Base-by-base conservation (phyloP, 768 basidiomycete species). In the Rhodotorula taiwanensis region DNA sequence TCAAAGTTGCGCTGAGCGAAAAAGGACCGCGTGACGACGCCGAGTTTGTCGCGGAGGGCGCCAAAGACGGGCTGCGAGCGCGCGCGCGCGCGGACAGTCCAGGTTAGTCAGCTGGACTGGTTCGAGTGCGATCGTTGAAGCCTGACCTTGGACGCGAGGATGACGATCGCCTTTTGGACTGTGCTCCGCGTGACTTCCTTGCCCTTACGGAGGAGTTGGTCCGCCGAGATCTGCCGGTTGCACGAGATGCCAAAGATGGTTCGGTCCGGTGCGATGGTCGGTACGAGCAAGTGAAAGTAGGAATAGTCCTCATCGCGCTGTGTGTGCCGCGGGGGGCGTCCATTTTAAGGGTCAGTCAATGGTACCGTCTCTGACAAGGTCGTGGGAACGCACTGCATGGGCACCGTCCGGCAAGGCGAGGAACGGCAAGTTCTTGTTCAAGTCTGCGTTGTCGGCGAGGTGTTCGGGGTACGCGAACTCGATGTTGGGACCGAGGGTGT, bases 241-340 rank as follows among this genome's bases (percentile, higher is more conserved):
- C 72, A 94, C 84, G 93, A 97, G 73, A 99, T 98, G 41, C 94
- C 95, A 73, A 98, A 99, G 43, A 98, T 78, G 7, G 95, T 98
- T 27, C 59, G 39, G 23, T 82, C 82, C 1, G 54, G 0, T 82
- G 81, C 15, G 83, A 81, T 18, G 83, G 79, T 28, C 31, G 70
- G 60, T 43, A 67, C 31, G 59, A 64, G 51, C 31, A 94, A 77
- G 73, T 94, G 91, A 73, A 99, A 99, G 76, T 97, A 98, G 0
- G 89, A 89, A 74, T 97, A 98, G 74, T 99, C 95, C 78, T 98
- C 94, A 25, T 83, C 78, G 68, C 84, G 86, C 88, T 90, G 71
- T 11, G 64, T 2, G 58, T n/a, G 21, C 5, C 43, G 23, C 15
- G 21, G 43, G 23, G 23, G 25, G 43, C 43, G 43, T n/a, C 21